Percentiles rank a stretch among this genome's conserved stretches.
Evolutionary conservation across 768 basidiomycete species (phyloP).

Genomic region (Amanita brunnescens): DNA sequence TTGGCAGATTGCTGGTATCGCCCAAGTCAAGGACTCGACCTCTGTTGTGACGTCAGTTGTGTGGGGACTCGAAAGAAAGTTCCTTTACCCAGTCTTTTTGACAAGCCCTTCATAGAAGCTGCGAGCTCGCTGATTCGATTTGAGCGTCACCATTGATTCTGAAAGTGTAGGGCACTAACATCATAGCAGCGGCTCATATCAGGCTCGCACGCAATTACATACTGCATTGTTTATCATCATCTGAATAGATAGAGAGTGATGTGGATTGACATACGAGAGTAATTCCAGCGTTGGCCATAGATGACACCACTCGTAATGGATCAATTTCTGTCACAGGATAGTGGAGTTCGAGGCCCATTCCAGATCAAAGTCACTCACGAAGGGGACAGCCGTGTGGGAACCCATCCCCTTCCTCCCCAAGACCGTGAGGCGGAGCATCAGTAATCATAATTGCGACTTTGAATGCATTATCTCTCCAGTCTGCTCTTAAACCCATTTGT

Average conservation of each 20-base stretch:
- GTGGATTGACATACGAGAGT: slow-evolving; percentile 31
- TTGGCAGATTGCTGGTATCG: slow-evolving; percentile 20
- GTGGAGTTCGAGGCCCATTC: not conserved
- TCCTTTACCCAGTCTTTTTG: not conserved
- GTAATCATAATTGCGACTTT: slow-evolving; percentile 53
- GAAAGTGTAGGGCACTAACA: not conserved
- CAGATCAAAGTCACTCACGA: not conserved
- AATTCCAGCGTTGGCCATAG: slow-evolving; percentile 46
- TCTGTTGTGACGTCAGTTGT: slow-evolving; percentile 5
- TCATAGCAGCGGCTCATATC: slow-evolving; percentile 12
- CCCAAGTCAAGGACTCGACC: slow-evolving; percentile 21
- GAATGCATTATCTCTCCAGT: slow-evolving; percentile 40
- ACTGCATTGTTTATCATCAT: slow-evolving; percentile 21
- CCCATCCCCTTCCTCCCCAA: slow-evolving; percentile 45
- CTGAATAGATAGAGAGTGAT: not conserved
- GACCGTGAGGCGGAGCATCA: slow-evolving; percentile 52
- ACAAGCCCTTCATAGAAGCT: not conserved
- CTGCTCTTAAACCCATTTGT: slow-evolving; percentile 35
- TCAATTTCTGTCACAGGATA: slow-evolving; percentile 22
- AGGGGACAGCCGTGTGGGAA: slow-evolving; percentile 11
- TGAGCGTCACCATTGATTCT: not conserved
- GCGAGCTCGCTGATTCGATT: not conserved
- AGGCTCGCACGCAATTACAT: slow-evolving; percentile 51
- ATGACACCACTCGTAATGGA: slow-evolving; percentile 22
- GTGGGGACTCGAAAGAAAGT: not conserved